Evolutionary conservation across 176 grass and related monocot species (phyloP), one percentile per base, ranked within the genome.

Genomic region (Metroxylon sagu): DNA sequence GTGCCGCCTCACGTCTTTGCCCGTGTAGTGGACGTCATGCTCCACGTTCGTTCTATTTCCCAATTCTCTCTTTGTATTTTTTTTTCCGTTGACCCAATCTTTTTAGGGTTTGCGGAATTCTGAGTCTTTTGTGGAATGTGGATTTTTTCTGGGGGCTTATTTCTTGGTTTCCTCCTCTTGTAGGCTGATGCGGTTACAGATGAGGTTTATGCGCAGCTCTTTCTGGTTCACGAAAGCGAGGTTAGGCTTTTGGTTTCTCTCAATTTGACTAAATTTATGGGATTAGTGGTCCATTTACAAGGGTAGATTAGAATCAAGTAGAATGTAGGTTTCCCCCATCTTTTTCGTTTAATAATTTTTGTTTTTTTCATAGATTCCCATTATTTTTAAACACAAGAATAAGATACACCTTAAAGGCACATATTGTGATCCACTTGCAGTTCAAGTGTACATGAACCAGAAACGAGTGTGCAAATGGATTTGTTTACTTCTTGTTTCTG

Each of bases 191-290:
- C 63, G 25, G 83, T 53, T 5, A 82, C 85, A 1, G 90, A 90
- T 64, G 90, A 95, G 80, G 90, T 95, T 70, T 90, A 84, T 74
- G 80, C 86, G 26, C 80, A 79, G 80, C 82, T 95, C 27, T 78
- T 77, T 35, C 70, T 95, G 52, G 65, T 71, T 8, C 55, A 77
- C 26, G 80, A 79, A 39, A 83, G 7, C 59, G 77, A 96, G 91
- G 90, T 95, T 29, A 30, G 56, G 14, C 15, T 5, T 23, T 25
- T 27, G 28, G 5, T 4, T 59, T 39, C 67, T 68, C 26, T 54
- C 48, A 52, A 25, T 29, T 57, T 62, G 15, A 14, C 35, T 43
- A 43, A 43, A 43, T 43, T 14, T 43, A 12, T 14, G 35, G 35
- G 35, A 43, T 12, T 43, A 10, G 1, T 2, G 1, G 35, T 43